Conservation (phyloP, 2,329 filamentous ascomycete species). For the Aspergillus calidoustus region DNA sequence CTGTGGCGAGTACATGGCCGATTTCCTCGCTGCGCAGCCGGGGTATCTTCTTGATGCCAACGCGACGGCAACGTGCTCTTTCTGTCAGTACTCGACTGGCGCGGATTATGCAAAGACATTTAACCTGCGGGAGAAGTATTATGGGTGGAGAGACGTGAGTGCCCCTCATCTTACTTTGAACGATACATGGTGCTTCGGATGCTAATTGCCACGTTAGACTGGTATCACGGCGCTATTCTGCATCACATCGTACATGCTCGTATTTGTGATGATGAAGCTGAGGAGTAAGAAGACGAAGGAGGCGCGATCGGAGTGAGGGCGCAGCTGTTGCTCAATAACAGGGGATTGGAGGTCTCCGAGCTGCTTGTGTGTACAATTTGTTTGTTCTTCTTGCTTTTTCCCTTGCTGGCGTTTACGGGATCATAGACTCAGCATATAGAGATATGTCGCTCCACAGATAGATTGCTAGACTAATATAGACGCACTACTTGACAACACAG, state of each 20-base stretch:
- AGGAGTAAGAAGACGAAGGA: slow-evolving; percentile 55
- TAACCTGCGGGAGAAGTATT: slow-evolving; percentile 39
- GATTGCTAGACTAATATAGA: too few relatives aligned
- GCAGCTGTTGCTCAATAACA: too few relatives aligned
- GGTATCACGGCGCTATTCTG: slow-evolving; percentile 52
- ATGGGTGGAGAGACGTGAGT: slow-evolving; percentile 44
- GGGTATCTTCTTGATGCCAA: slow-evolving; percentile 38
- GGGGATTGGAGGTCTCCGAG: too few relatives aligned
- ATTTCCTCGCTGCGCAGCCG: slow-evolving; percentile 33
- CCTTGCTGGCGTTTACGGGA: too few relatives aligned
- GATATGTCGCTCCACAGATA: too few relatives aligned
- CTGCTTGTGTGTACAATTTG: too few relatives aligned
- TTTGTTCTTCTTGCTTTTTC: too few relatives aligned
- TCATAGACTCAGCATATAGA: too few relatives aligned
- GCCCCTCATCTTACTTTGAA: not conserved
- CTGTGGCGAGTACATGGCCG: slow-evolving; percentile 41
- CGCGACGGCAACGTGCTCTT: slow-evolving; percentile 33
- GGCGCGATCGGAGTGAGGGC: slow-evolving; percentile 37
- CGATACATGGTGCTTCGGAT: not conserved
- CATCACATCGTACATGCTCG: slow-evolving; percentile 47
- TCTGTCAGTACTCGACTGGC: slow-evolving; percentile 38
- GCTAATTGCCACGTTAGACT: slow-evolving; percentile 29
- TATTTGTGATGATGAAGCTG: slow-evolving; percentile 56
- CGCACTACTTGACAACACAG: too few relatives aligned
- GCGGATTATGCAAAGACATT: slow-evolving; percentile 42